phyloP scores from a whole-genome alignment of 352 stramenopile genomes.

The Aphanomyces euteiches region DNA sequence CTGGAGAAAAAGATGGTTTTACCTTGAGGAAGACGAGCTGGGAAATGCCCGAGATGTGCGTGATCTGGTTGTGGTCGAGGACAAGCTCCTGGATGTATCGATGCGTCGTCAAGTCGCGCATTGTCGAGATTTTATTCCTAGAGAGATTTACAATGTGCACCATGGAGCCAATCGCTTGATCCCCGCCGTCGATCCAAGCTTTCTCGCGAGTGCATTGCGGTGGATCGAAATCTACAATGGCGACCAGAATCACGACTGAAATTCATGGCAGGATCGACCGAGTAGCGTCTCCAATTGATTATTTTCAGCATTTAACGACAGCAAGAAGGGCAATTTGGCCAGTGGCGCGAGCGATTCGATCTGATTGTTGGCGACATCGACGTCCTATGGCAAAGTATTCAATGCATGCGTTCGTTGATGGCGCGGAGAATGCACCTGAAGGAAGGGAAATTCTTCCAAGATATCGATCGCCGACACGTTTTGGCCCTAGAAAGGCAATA shows the following conservation, averaged over 20 bases:
- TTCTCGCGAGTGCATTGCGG: conserved; percentile 49
- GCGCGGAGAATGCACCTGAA: conserved; percentile 45
- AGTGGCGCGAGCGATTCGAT: conserved; percentile 47
- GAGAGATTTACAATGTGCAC: conserved; percentile 51
- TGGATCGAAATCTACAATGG: conserved; percentile 46
- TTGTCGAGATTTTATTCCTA: conserved; percentile 49
- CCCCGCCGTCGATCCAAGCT: conserved; percentile 51
- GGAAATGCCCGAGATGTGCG: conserved; percentile 47
- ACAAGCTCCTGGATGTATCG: conserved; percentile 64
- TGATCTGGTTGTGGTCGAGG: conserved; percentile 56
- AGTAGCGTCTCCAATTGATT: conserved; percentile 59
- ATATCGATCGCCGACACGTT: conserved; percentile 25
- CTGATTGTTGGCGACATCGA: conserved; percentile 51
- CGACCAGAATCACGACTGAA: background rate
- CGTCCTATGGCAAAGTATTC: conserved; percentile 40
- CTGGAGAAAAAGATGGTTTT: background rate
- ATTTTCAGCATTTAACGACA: conserved; percentile 53
- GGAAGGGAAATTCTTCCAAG: conserved; percentile 43
- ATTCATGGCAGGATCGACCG: conserved; percentile 17
- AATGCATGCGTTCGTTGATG: background rate
- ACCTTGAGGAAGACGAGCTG: conserved; percentile 59
- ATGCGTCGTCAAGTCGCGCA: conserved; percentile 52
- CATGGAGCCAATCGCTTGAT: conserved; percentile 59
- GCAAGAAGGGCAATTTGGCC: conserved; percentile 45
- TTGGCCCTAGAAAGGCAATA: too few species aligned